Evolutionary conservation across 1,284 basidiomycete species (phyloP), one percentile per base, ranked within the genome.

Genomic region (Kalmanozyma brasiliensis): DNA sequence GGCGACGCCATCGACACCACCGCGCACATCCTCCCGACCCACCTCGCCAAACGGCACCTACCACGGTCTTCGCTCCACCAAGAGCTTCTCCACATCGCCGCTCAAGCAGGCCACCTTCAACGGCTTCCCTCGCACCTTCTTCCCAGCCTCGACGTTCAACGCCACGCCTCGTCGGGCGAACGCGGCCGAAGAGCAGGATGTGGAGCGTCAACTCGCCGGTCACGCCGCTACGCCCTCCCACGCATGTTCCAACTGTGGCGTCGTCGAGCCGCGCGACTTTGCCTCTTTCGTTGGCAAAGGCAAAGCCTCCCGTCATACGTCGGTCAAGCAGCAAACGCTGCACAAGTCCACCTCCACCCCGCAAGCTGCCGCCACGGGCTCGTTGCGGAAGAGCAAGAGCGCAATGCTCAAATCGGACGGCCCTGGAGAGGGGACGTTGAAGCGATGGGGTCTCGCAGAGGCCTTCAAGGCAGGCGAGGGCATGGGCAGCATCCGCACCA

Each of bases 361-460:
- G 7, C 32, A 42, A 29, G 20, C 29, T 16, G 47, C 60, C 2
- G 38, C 48, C 4, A 35, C 47, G 7, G 63, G 57, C 0, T 60
- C 52, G 17, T 33, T 61, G 34, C 23, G 63, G n/a, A 52, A 60
- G 38, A 52, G 40, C 44, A 60, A 45, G 17, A 52, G 57, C 2
- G 34, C 32, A 6, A 4, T 42, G 23, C 32, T 26, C 4, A 43
- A 37, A 11, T 43, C 51, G 19, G 58, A 57, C 11, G 52, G 56
- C 1, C 22, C 56, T 2, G 61, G 66, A 3, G 61, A 69, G 23
- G 51, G 29, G 2, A 70, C 67, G 14, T 20, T 70, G 19, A 70
- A 61, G 49, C 26, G 58, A 0, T 70, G 67, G 67, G 67, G 67
- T 1, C 17, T 70, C 14, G 62, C 67, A 0, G 67, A 70, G 24